Evolutionary conservation across 208 protist species (phyloP).

Genomic region (Entamoeba invadens): DNA sequence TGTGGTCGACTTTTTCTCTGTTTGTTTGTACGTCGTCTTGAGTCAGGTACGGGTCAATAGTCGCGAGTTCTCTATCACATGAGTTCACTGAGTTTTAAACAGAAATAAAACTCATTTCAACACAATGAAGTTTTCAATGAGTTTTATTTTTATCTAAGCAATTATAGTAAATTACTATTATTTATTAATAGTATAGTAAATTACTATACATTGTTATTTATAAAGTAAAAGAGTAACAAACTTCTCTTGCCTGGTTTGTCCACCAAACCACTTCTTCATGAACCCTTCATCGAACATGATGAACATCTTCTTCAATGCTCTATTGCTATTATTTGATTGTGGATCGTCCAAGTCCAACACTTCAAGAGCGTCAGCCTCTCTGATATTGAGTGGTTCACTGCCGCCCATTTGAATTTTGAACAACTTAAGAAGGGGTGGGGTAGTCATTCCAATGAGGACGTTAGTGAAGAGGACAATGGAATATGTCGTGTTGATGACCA

Average conservation of each 20-base stretch:
- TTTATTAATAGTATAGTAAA: too few species aligned
- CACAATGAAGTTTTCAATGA: too few species aligned
- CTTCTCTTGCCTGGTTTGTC: neutral
- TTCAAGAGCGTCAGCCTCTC: neutral
- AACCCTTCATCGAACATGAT: neutral
- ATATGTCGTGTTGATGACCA: neutral
- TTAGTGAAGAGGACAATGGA: conserved; percentile 13
- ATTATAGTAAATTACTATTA: too few species aligned
- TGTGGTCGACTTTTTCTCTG: neutral
- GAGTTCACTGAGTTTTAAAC: too few species aligned
- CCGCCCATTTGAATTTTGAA: neutral
- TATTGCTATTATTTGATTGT: neutral
- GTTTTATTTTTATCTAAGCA: too few species aligned
- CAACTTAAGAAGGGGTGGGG: neutral
- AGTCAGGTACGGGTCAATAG: neutral
- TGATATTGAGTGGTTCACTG: neutral
- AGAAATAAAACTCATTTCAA: too few species aligned
- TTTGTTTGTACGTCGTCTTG: neutral
- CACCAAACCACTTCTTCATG: neutral
- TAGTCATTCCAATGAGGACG: neutral
- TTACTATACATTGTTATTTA: too few species aligned
- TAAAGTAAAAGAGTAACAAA: too few species aligned
- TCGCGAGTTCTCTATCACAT: neutral
- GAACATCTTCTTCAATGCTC: neutral
- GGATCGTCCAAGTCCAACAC: neutral